These are phyloP conservation scores for Puccinia sorghi DNA, from an alignment of 1,284 basidiomycete genomes.

Conservation along the genomic window DNA sequence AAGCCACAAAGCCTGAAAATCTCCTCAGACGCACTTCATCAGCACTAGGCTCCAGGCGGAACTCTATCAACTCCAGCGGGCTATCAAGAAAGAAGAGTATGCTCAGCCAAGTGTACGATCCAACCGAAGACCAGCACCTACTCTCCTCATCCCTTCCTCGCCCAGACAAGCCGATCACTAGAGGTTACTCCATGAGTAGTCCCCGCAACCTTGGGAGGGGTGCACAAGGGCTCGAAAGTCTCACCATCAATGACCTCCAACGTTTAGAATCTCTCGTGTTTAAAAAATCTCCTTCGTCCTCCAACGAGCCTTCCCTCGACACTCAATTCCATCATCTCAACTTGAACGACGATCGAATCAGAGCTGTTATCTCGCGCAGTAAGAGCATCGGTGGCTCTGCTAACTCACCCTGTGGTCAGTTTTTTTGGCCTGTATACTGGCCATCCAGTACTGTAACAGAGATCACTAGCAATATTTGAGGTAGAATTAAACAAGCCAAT, in stretches of 20 bases:
- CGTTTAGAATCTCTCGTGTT: slow-evolving; percentile 88
- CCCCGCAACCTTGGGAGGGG: slow-evolving; percentile 66
- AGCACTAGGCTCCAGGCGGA: slow-evolving; percentile 59
- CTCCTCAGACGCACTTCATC: slow-evolving; percentile 54
- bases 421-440: neutral
- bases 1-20: slow-evolving; percentile 68
- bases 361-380: slow-evolving; percentile 79
- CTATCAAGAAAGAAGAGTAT: slow-evolving; percentile 80
- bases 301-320: slow-evolving; percentile 75
- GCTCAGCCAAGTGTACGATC: slow-evolving; percentile 83
- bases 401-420: slow-evolving; percentile 7
- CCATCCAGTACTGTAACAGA: too few species aligned
- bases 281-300: slow-evolving; percentile 60
- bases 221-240: slow-evolving; percentile 60
- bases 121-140: slow-evolving; percentile 55
- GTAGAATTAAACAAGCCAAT: neutral
- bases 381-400: slow-evolving; percentile 63
- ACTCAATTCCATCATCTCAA: slow-evolving; percentile 62
- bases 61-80: slow-evolving; percentile 60
- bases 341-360: slow-evolving; percentile 53
- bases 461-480: too few species aligned
- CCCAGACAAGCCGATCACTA: slow-evolving; percentile 60
- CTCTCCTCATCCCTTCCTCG: slow-evolving; percentile 54
- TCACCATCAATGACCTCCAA: slow-evolving; percentile 89
- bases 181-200: slow-evolving; percentile 66